Percentiles rank a stretch among this genome's conserved stretches.
Evolutionary conservation across 371 early-diverging fungal genomes (phyloP).

Genomic region (Capillidium rhysosporum): DNA sequence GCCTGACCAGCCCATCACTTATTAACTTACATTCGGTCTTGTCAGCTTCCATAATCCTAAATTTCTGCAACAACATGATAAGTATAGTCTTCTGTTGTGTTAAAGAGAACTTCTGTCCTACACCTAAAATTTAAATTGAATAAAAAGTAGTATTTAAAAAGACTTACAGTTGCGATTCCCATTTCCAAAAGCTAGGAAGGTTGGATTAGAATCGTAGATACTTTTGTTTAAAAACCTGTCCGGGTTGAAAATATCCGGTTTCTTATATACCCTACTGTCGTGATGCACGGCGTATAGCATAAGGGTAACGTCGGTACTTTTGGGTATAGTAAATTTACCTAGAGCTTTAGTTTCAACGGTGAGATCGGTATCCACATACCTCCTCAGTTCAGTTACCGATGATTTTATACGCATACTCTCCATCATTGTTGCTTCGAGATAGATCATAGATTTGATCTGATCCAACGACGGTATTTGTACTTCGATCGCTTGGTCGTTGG

Average conservation of each 20-base stretch:
- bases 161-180: constrained; percentile 7
- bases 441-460: neutral
- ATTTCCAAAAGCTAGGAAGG: constrained; percentile 5
- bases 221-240: constrained; percentile 18
- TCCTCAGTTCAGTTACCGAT: neutral
- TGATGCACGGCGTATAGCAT: neutral
- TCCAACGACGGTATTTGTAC: neutral
- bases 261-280: constrained; percentile 16
- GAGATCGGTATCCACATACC: no score
- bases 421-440: neutral
- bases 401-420: neutral
- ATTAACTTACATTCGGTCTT: no score
- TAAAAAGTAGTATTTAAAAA: no score
- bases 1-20: no score
- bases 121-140: neutral
- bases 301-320: neutral
- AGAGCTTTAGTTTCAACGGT: neutral
- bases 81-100: constrained; percentile 26
- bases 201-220: neutral
- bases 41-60: neutral
- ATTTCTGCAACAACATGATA: constrained; percentile 15
- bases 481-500: no score
- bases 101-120: constrained; percentile 33
- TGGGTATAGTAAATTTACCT: neutral
- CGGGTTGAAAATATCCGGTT: constrained; percentile 22